Conservation (phyloP, 192 early-diverging fungal species). For the Backusella psychrophila region DNA sequence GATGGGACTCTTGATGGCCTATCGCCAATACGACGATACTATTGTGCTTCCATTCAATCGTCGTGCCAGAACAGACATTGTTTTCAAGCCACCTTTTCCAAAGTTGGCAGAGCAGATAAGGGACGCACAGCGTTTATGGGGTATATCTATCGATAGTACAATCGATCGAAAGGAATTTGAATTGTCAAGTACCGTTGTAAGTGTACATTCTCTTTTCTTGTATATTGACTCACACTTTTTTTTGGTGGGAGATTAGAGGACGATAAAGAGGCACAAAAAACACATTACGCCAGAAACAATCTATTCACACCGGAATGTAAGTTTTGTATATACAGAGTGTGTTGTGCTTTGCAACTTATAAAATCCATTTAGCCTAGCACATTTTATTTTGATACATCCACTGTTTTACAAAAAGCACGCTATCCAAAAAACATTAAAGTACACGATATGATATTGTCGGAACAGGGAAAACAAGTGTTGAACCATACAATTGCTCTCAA, state of each 20-base stretch:
- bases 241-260: no score
- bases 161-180: neutral
- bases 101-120: neutral
- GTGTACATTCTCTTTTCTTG: no score
- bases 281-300: no score
- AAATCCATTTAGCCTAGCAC: neutral
- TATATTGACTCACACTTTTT: no score
- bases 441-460: neutral
- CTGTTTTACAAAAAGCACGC: neutral
- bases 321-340: neutral
- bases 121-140: neutral
- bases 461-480: neutral
- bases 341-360: neutral
- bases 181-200: no score
- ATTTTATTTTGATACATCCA: neutral
- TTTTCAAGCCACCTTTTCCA: neutral
- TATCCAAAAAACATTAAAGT: neutral
- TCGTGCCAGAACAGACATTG: neutral
- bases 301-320: neutral
- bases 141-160: neutral
- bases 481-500: neutral
- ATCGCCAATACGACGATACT: neutral
- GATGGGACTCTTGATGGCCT: neutral
- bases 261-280: no score
- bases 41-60: neutral